Percentiles rank a stretch among this genome's conserved stretches.
Evolutionary conservation across 1,139 yeast species (phyloP).

Genomic region (Suhomyces wounanorum): DNA sequence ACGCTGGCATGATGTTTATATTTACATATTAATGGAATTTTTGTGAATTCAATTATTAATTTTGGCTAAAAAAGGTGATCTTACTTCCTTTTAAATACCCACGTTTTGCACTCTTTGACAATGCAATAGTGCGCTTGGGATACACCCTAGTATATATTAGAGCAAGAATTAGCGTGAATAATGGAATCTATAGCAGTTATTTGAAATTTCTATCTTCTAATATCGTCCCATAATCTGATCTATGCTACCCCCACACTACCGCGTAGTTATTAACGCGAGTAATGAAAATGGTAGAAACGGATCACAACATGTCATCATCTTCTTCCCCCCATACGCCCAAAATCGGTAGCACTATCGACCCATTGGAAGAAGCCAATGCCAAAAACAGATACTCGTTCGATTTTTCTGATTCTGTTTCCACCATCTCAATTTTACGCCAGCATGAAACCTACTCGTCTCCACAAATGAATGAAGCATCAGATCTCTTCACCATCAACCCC

Average conservation of each 20-base stretch:
- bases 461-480: conserved; percentile 39
- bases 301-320: conserved; percentile 3
- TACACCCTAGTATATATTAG: no score
- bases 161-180: no score
- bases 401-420: conserved; percentile 28
- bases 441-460: conserved; percentile 35
- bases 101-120: no score
- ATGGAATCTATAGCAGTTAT: no score
- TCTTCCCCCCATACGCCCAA: conserved; percentile 7
- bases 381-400: conserved; percentile 18
- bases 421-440: conserved; percentile 37
- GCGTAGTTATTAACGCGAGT: background rate
- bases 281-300: background rate
- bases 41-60: no score
- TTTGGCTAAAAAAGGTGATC: no score
- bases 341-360: background rate
- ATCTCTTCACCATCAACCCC: conserved; percentile 21
- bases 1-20: no score
- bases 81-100: no score
- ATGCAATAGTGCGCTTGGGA: no score
- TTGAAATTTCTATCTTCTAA: background rate
- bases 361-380: conserved; percentile 3
- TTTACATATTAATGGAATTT: no score
- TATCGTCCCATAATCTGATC: background rate
- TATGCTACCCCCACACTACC: background rate